Evolutionary conservation across 1,284 basidiomycete species (phyloP), one percentile per base, ranked within the genome.

Genomic region (Leccinum colubrinum): DNA sequence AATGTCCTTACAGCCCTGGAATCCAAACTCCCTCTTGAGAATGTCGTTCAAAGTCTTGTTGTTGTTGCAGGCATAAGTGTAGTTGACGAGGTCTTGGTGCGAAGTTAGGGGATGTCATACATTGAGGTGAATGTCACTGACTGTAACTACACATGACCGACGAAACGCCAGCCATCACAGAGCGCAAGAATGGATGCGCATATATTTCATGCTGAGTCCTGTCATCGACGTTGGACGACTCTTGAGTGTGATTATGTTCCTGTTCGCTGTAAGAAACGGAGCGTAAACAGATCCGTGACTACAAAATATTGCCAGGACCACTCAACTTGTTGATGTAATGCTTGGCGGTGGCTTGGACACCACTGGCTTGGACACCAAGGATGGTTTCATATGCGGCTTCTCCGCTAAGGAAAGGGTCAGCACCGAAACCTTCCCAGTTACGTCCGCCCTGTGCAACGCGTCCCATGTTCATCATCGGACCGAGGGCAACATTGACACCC

Each of bases 71-170:
- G 82, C 79, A 63, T 80, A 84, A 0, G 82, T 80, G 17, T 79
- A 74, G 66, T 87, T 87, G 70, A 83, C 61, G 55, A 73, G 65
- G 48, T 72, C 68, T 75, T 43, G 48, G 22, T 5, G 4, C 22
- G 20, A 20, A 8, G 55, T 73, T 55, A 72, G 59, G 48, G 8
- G 1, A 3, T 6, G n/a, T 14, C 37, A 3, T 2, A 37, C 6
- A 39, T n/a, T 5, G 11, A 15, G 1, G n/a, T 17, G 20, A 50
- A 55, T 20, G 30, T 6, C 0, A 81, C 67, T 76, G 71, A 73
- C 86, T 87, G 72, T 91, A 91, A 11, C 86, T 84, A 68, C 88
- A 91, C 90, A 93, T 93, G 57, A 92, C 79, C 1, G 85, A 76
- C 1, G 85, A 80, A 4, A 90, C 88, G 37, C 83, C 84, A 3